phyloP scores from a whole-genome alignment of 148 eudicot genomes.

The Drosera capensis region DNA sequence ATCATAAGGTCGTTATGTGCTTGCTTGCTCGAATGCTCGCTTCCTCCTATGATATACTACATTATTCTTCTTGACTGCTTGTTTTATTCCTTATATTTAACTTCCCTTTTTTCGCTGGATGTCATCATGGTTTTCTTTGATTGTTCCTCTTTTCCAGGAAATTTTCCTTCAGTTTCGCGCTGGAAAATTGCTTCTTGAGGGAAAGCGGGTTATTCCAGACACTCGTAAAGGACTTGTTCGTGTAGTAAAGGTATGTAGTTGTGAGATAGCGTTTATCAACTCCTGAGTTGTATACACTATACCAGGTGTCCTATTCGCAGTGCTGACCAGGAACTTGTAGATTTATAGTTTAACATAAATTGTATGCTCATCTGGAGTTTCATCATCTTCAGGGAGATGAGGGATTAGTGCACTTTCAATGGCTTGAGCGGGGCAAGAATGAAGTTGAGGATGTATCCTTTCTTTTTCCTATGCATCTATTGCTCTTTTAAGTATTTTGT shows the following conservation, averaged over 20 bases:
- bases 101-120: no score
- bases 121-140: neutral
- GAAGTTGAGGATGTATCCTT: slow-evolving; percentile 89
- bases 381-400: slow-evolving; percentile 53
- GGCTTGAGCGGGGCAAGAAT: slow-evolving; percentile 74
- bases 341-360: neutral
- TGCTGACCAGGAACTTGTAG: neutral
- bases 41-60: no score
- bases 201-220: slow-evolving; percentile 77
- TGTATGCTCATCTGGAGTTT: neutral
- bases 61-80: no score
- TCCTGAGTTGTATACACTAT: neutral
- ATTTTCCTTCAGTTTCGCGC: slow-evolving; percentile 76
- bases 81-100: no score
- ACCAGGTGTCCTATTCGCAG: no score
- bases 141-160: slow-evolving; percentile 24
- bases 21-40: no score
- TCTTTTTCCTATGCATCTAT: neutral
- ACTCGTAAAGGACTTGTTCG: slow-evolving; percentile 86
- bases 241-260: slow-evolving; percentile 53
- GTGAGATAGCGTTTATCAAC: neutral
- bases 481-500: neutral
- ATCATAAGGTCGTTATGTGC: no score
- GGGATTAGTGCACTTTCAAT: slow-evolving; percentile 79
- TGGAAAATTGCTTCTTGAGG: slow-evolving; percentile 84